Base-by-base conservation (phyloP, 352 stramenopile species). In the Phytophthora colocasiae region DNA sequence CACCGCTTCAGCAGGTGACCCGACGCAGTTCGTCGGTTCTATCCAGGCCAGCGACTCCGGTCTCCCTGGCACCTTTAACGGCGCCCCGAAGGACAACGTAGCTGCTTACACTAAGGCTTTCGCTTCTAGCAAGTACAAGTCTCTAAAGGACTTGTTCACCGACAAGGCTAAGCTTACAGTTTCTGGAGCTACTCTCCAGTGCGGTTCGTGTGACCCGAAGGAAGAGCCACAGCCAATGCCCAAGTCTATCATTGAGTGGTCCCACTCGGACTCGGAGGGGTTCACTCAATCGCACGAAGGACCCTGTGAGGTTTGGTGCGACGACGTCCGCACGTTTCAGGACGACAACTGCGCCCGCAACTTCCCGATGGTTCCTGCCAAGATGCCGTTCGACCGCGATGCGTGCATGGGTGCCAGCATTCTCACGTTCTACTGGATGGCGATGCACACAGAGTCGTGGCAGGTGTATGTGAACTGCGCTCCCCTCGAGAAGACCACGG, bases 261-360 rank as follows among this genome's bases (percentile, higher is more conserved):
- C 51, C 3, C 60, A 69, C 36, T 69, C 60, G 24, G 50, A 53
- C 17, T 58, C 60, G 27, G 60, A 69, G 32, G 69, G 63, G 6
- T 77, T 79, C 26, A 74, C 67, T 0, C 24, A 53, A 32, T 73
- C 66, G 0, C 71, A 76, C 39, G 71, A 80, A 48, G 74, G 74
- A 22, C 74, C 74, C 2, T 82, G 74, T 9, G 74, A 82, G 51
- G 49, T 79, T 50, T 82, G 74, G 71, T 82, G 74, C 40, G 71
- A 82, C 51, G 66, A 79, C 15, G 39, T 52, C 6, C 45, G 44
- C 12, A 53, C 40, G 17, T 69, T 69, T 24, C 36, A 69, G 8
- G 60, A 69, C 22, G 52, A 69, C 14, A 40, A 69, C 60, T 69
- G 60, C 36, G 41, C 60, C 0, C 27, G 34, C 0, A 47, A 79